These are phyloP conservation scores for Ophiostoma triangulosporum DNA, from an alignment of 2,329 filamentous ascomycete species.

Conservation along the genomic window DNA sequence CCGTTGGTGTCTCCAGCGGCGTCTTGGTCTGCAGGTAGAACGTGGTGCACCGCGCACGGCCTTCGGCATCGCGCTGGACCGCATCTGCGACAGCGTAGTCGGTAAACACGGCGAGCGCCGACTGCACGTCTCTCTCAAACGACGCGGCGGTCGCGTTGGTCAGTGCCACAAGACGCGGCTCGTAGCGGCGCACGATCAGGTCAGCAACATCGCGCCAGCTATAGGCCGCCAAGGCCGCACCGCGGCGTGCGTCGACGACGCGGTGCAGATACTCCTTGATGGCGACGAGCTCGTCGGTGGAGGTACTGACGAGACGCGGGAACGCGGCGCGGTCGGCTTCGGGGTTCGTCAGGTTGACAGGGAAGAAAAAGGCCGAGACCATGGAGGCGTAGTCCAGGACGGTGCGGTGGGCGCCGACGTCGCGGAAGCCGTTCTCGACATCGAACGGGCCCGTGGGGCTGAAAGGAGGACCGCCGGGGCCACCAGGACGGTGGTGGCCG, in stretches of 20 bases:
- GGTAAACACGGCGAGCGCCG: background rate
- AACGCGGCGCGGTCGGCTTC: background rate
- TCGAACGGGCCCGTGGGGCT: constrained; percentile 1
- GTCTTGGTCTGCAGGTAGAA: constrained; percentile 7
- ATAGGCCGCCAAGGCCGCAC: background rate
- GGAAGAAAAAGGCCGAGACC: constrained; percentile 10
- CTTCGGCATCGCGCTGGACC: constrained; percentile 2
- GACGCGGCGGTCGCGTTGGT: background rate
- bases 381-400: constrained; percentile 8
- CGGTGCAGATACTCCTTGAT: constrained; percentile 4
- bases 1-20: background rate
- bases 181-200: constrained; percentile 6
- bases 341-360: constrained; percentile 8
- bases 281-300: constrained; percentile 1
- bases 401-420: constrained; percentile 6
- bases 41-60: constrained; percentile 1
- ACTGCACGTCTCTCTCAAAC: background rate
- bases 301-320: constrained; percentile 2
- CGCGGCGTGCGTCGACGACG: constrained; percentile 1
- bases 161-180: constrained; percentile 1
- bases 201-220: constrained; percentile 10
- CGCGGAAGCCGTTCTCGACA: constrained; percentile 4
- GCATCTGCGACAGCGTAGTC: constrained; percentile 4
- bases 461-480: background rate
- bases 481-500: background rate